phyloP scores from a whole-genome alignment of 2,329 filamentous ascomycete genomes.

The Didymella glomerata region DNA sequence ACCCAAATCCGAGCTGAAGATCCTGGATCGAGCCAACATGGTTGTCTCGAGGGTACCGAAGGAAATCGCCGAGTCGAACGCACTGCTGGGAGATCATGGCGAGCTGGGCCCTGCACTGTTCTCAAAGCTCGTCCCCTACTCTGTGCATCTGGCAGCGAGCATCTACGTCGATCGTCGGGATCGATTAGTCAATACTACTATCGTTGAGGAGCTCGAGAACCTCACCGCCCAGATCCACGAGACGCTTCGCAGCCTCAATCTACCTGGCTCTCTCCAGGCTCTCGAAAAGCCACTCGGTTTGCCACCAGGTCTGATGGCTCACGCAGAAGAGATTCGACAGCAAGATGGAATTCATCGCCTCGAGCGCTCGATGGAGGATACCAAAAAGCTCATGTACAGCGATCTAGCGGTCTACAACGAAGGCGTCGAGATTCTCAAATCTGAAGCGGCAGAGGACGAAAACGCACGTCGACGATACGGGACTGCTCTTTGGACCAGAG shows the following conservation, averaged over 20 bases:
- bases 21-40: constrained; percentile 89
- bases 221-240: constrained; percentile 83
- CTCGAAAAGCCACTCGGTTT: constrained; percentile 93
- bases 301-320: constrained; percentile 83
- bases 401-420: constrained; percentile 84
- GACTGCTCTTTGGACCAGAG: constrained; percentile 83
- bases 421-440: constrained; percentile 77
- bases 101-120: constrained; percentile 88
- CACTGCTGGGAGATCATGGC: constrained; percentile 79
- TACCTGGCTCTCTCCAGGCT: constrained; percentile 92
- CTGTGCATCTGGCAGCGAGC: constrained; percentile 91
- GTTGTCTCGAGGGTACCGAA: constrained; percentile 79
- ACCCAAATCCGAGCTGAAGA: constrained; percentile 85
- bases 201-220: constrained; percentile 83
- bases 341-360: constrained; percentile 83
- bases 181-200: constrained; percentile 85
- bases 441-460: constrained; percentile 86
- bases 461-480: constrained; percentile 79
- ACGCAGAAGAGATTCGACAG: constrained; percentile 93
- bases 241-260: constrained; percentile 79
- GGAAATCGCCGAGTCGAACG: constrained; percentile 81
- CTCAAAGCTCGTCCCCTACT: constrained; percentile 90
- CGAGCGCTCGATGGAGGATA: constrained; percentile 83
- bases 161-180: constrained; percentile 95
- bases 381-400: constrained; percentile 83